Evolutionary conservation across 495 filamentous ascomycete genomes (phyloP).

Genomic region (Penicillium lagena): DNA sequence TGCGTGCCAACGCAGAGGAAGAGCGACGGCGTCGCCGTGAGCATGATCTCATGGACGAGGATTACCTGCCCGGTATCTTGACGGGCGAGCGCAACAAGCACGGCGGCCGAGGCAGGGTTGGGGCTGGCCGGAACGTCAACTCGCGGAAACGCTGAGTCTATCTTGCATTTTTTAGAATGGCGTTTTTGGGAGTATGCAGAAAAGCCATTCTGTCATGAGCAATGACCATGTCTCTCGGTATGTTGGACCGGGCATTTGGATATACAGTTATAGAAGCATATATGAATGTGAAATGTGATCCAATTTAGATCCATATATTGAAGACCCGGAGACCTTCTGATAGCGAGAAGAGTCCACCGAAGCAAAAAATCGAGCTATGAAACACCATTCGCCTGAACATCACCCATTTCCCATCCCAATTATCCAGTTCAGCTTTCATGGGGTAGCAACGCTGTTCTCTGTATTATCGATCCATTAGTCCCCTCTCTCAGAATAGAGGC

Average conservation of each 20-base stretch:
- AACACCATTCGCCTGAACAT: slow-evolving; percentile 43
- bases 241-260: slow-evolving; percentile 5
- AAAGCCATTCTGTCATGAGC: slow-evolving; percentile 22
- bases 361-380: slow-evolving; percentile 4
- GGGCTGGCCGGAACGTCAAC: slow-evolving; percentile 83
- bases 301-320: neutral
- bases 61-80: slow-evolving; percentile 82
- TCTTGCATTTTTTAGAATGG: slow-evolving; percentile 23
- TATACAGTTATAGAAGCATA: slow-evolving; percentile 10
- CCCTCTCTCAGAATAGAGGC: too few species aligned
- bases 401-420: slow-evolving; percentile 16
- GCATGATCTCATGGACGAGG: slow-evolving; percentile 88
- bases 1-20: slow-evolving; percentile 53
- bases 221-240: slow-evolving; percentile 11
- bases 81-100: slow-evolving; percentile 63
- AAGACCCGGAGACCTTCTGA: too few species aligned
- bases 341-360: neutral
- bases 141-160: slow-evolving; percentile 57
- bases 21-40: slow-evolving; percentile 54
- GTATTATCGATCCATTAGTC: slow-evolving; percentile 8
- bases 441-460: slow-evolving; percentile 25
- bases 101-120: slow-evolving; percentile 67
- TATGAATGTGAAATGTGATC: slow-evolving; percentile 3
- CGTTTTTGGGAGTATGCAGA: slow-evolving; percentile 25
- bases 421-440: slow-evolving; percentile 15